Evolutionary conservation across 2,329 filamentous ascomycete genomes (phyloP).

Genomic region (Colletotrichum limetticola): DNA sequence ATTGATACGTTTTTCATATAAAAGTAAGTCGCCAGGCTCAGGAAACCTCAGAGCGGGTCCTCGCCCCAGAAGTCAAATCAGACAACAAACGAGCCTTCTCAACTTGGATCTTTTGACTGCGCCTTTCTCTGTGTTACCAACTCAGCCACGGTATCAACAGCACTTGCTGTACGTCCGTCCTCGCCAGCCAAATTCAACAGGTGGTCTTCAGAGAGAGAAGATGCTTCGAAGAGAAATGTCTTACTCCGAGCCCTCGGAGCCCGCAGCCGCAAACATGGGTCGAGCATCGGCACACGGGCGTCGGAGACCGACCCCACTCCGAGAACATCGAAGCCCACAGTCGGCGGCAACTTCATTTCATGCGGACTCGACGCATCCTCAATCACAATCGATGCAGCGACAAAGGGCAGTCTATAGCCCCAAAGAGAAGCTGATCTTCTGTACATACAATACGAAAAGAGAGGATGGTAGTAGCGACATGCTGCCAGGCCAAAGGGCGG

Average conservation of each 20-base stretch:
- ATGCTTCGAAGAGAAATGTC: not conserved
- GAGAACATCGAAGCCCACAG: not conserved
- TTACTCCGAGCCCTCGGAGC: not conserved
- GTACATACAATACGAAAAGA: not conserved
- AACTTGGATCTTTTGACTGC: not conserved
- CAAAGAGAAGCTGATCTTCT: not conserved
- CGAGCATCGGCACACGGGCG: not conserved
- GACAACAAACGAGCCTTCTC: not conserved
- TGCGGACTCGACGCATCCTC: not conserved
- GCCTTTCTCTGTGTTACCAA: not conserved
- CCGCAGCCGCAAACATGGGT: not conserved
- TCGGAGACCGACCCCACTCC: not conserved
- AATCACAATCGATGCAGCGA: not conserved
- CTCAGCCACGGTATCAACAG: not conserved
- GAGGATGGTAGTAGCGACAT: not conserved
- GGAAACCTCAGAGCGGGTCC: not conserved
- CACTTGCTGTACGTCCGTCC: not conserved
- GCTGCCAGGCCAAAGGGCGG: not conserved
- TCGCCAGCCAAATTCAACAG: too few relatives aligned
- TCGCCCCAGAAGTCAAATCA: not conserved
- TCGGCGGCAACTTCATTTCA: not conserved
- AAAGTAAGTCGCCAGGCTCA: slow-evolving; percentile 3
- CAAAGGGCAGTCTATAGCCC: not conserved
- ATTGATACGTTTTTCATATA: not conserved
- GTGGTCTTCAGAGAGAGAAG: too few relatives aligned